Evolutionary conservation across 2,329 filamentous ascomycete species (phyloP), one percentile per base, ranked within the genome.

Genomic region (Trichoderma polysporum): DNA sequence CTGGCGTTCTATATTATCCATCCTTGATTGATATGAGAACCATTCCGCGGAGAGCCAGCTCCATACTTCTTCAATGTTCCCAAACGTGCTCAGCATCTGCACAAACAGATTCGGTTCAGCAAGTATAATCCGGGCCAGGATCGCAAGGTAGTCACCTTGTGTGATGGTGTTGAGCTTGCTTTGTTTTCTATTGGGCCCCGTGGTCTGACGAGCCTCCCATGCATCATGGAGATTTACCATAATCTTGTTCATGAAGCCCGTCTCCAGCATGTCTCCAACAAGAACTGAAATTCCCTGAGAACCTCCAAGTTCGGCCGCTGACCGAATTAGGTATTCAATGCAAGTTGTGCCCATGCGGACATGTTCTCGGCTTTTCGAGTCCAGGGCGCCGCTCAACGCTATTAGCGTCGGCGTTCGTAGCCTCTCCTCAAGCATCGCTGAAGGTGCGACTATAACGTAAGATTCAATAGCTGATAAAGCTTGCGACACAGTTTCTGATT

Each of bases 91-190:
- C 19, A 90, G 77, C 77, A 88, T 80, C 19, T 86, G 82, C 4
- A 89, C 80, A 71, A 97, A 90, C 2, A 91, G 81, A 2, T 79
- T 79, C 0, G 94, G 92, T 41, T 91, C 90, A 0, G 89, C 88
- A 2, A 97, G 80, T 0, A 90, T 87, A 17, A 98, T 85, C 1
- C 94, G 90, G 2, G 92, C 90, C 2, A 99, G 83, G 2, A 98
- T 88, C 4, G 88, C 86, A 74, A 97, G 91, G 76, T 97, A 97
- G 75, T 97, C 92, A 0, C 91, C 91, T 74, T 97, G 89, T 0
- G 91, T 89, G 12, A 93, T 85, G 13, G 89, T 88, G 72, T 90
- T 90, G 37, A 97, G 86, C 33, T 87, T 86, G 47, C 89, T 86
- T 22, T 87, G 83, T 71, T 86, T 91, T 29, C 86, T 85, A 73